These are phyloP conservation scores for Trypanosoma avium DNA, from an alignment of 208 protist species.

Conservation along the genomic window DNA sequence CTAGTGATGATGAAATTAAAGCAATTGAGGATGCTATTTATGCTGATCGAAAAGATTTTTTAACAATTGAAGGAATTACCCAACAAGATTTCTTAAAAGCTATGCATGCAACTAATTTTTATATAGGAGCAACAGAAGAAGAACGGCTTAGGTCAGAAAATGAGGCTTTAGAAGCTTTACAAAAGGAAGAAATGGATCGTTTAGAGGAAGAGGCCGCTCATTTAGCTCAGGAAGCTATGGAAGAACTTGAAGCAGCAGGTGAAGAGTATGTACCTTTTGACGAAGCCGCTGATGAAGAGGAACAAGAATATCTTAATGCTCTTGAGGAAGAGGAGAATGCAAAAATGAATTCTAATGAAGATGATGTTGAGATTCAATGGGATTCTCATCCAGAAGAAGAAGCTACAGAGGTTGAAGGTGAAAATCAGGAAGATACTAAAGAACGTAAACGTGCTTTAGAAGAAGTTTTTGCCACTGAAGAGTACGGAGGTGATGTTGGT, in stretches of 20 bases:
- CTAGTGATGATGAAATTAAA: constrained; percentile 33
- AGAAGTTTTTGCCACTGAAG: constrained; percentile 18
- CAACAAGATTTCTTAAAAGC: constrained; percentile 35
- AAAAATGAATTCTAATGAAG: constrained; percentile 27
- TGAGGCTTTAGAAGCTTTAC: constrained; percentile 28
- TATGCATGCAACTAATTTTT: constrained; percentile 35
- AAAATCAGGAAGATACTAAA: constrained; percentile 20
- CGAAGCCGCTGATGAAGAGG: constrained; percentile 21
- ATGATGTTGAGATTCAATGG: constrained; percentile 27
- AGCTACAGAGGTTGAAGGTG: constrained; percentile 9
- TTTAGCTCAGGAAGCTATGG: constrained; percentile 34
- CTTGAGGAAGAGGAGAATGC: constrained; percentile 30
- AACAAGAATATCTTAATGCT: constrained; percentile 25
- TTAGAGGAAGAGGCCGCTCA: constrained; percentile 33
- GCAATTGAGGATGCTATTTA: constrained; percentile 34
- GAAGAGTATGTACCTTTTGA: constrained; percentile 32
- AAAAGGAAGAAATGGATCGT: constrained; percentile 31
- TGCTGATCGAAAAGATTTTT: constrained; percentile 20
- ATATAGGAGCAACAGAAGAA: constrained; percentile 31
- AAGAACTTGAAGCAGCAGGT: constrained; percentile 33
- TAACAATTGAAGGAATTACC: constrained; percentile 22
- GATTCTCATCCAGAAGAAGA: too few species aligned
- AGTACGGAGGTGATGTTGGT: constrained; percentile 24
- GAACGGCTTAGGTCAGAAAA: constrained; percentile 24
- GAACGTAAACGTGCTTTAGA: constrained; percentile 19